A percentile compares a stretch with the other conserved stretches of the same genome.
phyloP scores from a whole-genome alignment of 1,284 basidiomycete genomes.

The Moesziomyces sp. region DNA sequence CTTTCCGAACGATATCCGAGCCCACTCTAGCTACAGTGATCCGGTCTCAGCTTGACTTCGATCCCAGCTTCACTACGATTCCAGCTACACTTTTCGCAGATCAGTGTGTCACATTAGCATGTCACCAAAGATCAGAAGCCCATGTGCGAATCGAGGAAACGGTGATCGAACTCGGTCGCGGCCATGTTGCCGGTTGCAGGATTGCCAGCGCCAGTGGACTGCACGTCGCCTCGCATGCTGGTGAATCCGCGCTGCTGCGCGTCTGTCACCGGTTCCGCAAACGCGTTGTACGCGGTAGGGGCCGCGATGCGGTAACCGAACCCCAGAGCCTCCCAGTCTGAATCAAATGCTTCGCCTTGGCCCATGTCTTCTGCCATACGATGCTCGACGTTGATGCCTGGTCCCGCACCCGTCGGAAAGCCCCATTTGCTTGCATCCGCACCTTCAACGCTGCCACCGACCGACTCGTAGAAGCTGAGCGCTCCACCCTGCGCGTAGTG shows the following conservation, averaged over 20 bases:
- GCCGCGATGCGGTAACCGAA: slow-evolving; percentile 36
- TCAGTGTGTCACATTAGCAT: not conserved
- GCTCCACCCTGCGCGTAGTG: slow-evolving; percentile 9
- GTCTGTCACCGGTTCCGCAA: slow-evolving; percentile 3
- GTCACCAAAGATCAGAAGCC: slow-evolving; percentile 20
- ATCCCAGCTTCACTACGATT: not conserved
- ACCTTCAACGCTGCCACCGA: slow-evolving; percentile 1
- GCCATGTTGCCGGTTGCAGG: slow-evolving; percentile 1
- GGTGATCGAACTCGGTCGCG: slow-evolving; percentile 36
- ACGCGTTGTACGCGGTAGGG: slow-evolving; percentile 12
- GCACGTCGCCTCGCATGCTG: not conserved
- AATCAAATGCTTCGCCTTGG: slow-evolving; percentile 22
- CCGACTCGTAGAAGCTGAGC: slow-evolving; percentile 20
- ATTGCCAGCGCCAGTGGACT: not conserved
- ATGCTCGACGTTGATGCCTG: not conserved
- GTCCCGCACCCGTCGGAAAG: not conserved
- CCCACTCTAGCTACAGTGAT: too few species aligned
- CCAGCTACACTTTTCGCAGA: not conserved
- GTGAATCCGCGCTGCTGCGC: slow-evolving; percentile 8
- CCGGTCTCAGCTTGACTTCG: too few species aligned
- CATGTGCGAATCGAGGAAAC: slow-evolving; percentile 46
- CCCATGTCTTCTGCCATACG: slow-evolving; percentile 1
- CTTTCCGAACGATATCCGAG: too few species aligned
- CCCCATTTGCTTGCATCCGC: slow-evolving; percentile 13
- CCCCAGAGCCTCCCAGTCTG: slow-evolving; percentile 46